These are phyloP conservation scores for Thinopyrum elongatum DNA, from an alignment of 176 grass and related monocot genomes.

Conservation along the genomic window DNA sequence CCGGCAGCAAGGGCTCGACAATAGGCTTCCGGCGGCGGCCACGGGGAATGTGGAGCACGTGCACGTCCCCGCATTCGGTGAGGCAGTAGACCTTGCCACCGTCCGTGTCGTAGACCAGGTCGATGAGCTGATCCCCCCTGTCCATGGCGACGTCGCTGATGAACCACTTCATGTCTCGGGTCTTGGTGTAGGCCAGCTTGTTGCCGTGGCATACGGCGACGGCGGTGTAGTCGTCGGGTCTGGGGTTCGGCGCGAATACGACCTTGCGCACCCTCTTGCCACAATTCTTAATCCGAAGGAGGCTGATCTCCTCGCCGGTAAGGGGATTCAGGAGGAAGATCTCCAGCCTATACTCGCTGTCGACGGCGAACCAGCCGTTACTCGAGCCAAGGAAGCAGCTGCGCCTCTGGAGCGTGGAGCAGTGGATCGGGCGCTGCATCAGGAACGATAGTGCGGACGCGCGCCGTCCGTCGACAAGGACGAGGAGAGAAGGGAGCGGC, in stretches of 20 bases:
- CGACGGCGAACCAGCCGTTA: neutral
- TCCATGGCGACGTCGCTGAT: no score
- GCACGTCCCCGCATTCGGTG: no score
- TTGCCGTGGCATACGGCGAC: neutral
- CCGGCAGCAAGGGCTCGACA: no score
- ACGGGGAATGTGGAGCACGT: no score
- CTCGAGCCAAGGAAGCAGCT: neutral
- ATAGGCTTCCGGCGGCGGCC: no score
- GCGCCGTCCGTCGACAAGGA: no score
- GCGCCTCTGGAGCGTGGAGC: neutral
- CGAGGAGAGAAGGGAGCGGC: no score
- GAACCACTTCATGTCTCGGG: constrained; percentile 15
- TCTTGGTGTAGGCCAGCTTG: neutral
- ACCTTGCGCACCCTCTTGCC: neutral
- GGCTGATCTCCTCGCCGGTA: neutral
- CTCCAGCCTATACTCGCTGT: neutral
- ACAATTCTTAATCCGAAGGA: neutral
- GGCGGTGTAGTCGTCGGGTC: neutral
- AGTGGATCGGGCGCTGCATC: no score
- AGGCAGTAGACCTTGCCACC: no score
- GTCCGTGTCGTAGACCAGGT: no score
- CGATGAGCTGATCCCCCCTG: no score
- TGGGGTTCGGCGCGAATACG: constrained; percentile 18
- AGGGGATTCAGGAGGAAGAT: neutral
- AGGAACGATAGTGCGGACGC: no score